phyloP scores from a whole-genome alignment of 768 basidiomycete genomes.

The Lentinula sp. region DNA sequence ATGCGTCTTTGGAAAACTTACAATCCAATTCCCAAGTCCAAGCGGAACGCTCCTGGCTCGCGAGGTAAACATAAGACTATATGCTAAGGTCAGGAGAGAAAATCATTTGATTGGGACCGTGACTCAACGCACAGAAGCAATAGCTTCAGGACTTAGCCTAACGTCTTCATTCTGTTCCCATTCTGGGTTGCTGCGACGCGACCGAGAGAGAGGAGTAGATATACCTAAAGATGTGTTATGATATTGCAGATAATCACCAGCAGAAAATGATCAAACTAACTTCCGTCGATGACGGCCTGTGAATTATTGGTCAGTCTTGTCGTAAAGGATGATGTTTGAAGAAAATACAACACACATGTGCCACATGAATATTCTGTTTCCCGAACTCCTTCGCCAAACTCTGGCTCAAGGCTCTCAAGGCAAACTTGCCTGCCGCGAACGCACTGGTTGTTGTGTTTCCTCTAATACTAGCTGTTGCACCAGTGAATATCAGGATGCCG shows the following conservation, averaged over 20 bases:
- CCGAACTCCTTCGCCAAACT: conserved; percentile 73
- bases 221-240: background rate
- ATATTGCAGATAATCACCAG: background rate
- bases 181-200: background rate
- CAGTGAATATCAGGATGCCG: conserved; percentile 67
- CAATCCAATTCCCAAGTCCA: conserved; percentile 81
- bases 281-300: conserved; percentile 68
- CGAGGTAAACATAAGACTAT: conserved; percentile 63
- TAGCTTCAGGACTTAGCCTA: background rate
- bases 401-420: conserved; percentile 57
- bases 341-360: background rate
- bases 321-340: background rate
- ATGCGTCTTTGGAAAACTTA: conserved; percentile 25
- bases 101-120: conserved; percentile 21
- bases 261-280: conserved; percentile 17
- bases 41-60: conserved; percentile 62
- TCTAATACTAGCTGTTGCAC: conserved; percentile 61
- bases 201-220: background rate
- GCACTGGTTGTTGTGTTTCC: conserved; percentile 58
- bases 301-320: background rate
- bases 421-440: conserved; percentile 64
- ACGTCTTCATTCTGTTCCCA: background rate
- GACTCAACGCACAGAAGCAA: background rate
- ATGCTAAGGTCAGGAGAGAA: background rate
- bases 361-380: conserved; percentile 60